phyloP scores from a whole-genome alignment of 2,329 filamentous ascomycete species.

The Aspergillus fructus region DNA sequence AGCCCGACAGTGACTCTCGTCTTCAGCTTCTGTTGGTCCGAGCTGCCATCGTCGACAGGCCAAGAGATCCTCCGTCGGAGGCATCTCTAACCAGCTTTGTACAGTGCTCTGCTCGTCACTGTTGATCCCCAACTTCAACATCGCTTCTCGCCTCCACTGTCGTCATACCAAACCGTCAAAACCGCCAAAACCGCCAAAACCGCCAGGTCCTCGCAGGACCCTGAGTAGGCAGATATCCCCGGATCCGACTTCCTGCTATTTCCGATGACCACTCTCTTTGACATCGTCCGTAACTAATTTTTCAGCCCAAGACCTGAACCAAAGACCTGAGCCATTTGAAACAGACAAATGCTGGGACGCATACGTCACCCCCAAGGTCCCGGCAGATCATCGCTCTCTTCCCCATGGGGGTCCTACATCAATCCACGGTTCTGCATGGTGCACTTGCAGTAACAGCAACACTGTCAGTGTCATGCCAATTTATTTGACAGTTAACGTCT shows the following conservation, averaged over 20 bases:
- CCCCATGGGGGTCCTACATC: background rate
- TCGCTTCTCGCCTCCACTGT: background rate
- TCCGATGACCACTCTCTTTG: too few relatives aligned
- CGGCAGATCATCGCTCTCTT: background rate
- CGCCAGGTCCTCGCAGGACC: background rate
- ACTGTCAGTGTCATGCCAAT: background rate
- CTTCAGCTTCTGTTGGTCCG: background rate
- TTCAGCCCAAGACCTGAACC: background rate
- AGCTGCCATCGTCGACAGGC: too few relatives aligned
- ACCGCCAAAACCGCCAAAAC: too few relatives aligned
- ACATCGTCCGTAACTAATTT: too few relatives aligned
- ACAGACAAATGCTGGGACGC: background rate
- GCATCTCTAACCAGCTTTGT: background rate
- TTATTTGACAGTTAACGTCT: background rate
- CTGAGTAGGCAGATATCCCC: background rate
- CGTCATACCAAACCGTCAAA: background rate
- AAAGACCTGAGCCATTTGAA: background rate
- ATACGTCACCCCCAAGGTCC: background rate
- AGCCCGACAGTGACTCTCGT: background rate
- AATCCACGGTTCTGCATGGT: background rate
- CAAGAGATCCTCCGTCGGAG: background rate
- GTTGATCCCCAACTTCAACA: background rate
- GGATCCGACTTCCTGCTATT: background rate
- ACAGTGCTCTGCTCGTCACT: background rate
- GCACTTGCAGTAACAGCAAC: background rate